Base-by-base conservation (phyloP, 2,329 filamentous ascomycete species). In the Amauroascus verrucosus region DNA sequence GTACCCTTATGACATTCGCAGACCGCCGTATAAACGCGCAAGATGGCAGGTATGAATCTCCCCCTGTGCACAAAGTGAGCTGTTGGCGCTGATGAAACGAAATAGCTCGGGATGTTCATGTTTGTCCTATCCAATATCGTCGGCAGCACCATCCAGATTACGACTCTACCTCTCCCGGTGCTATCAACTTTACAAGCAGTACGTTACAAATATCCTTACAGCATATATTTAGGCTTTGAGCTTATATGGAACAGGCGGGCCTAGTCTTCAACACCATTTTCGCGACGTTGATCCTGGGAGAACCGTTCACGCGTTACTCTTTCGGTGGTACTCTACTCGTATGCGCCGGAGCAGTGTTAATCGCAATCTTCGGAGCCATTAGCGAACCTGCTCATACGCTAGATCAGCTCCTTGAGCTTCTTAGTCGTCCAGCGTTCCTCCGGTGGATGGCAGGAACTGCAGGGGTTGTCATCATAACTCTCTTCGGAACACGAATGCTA, bases 261-360 rank as follows among this genome's bases (percentile, higher is more conserved):
- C 78, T 98, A 53, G 93, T 98, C 57, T 98, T 98, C 77, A 98
- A 98, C 75, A 95, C 91, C 54, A 88, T 97, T 69, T 95, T 94
- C 77, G 93, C 93, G 57, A 94, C 89, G 43, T 74, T 97, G 54
- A 88, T 97, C 63, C 79, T 98, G 46, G 84, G 86, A 64, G 91
- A 98, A 70, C 88, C 90, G 3, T 98, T 97, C 71, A 97, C 93
- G 50, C 81, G 80, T 67, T 94, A 89, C 79, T 96, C 91, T n/a
- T 77, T 95, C 35, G 80, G 87, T 63, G 93, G 93, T 35, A 98
- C 93, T 1, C 63, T 93, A 50, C 80, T 98, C 48, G 93, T 97
- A 40, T 91, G 88, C 58, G 77, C 76, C 20, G 93, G 93, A 51
- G 93, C 93, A n/a, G 75, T 94, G 4, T 72, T 98, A 57, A 97